phyloP scores from a whole-genome alignment of 202 grass and related monocot species.

The Digitaria exilis region DNA sequence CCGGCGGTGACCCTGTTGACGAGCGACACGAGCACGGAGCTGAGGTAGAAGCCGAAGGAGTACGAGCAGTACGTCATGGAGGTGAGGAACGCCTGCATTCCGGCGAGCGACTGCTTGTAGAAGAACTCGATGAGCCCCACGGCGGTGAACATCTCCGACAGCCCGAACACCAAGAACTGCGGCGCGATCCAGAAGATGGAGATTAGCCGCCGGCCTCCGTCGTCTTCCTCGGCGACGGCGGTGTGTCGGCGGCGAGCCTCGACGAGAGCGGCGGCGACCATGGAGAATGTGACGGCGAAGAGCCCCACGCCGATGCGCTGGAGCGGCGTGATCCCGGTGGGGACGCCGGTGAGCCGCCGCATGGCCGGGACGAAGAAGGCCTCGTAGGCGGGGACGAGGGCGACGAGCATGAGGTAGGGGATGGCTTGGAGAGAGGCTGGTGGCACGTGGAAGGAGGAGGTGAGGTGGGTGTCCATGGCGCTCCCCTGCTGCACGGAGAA shows the following conservation, averaged over 20 bases:
- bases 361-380: slow-evolving; percentile 57
- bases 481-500: slow-evolving; percentile 90
- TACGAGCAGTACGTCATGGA: slow-evolving; percentile 99
- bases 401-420: slow-evolving; percentile 69
- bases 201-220: background rate
- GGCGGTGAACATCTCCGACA: slow-evolving; percentile 97
- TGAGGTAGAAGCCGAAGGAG: slow-evolving; percentile 94
- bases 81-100: slow-evolving; percentile 90
- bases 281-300: slow-evolving; percentile 86
- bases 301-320: slow-evolving; percentile 85
- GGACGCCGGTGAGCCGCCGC: slow-evolving; percentile 54
- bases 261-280: slow-evolving; percentile 76
- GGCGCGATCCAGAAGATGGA: slow-evolving; percentile 87
- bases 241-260: slow-evolving; percentile 50
- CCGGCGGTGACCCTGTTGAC: slow-evolving; percentile 73
- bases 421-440: slow-evolving; percentile 90
- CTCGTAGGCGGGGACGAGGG: slow-evolving; percentile 77
- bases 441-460: slow-evolving; percentile 58
- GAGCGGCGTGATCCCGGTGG: slow-evolving; percentile 77
- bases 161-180: slow-evolving; percentile 86
- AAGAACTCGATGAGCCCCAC: slow-evolving; percentile 99
- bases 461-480: slow-evolving; percentile 66
- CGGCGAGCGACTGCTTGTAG: slow-evolving; percentile 85
- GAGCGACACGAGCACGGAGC: slow-evolving; percentile 83
- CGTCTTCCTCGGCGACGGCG: background rate